A percentile compares a stretch with the other conserved stretches of the same genome.
Evolutionary conservation across 2,329 filamentous ascomycete species (phyloP).

Genomic region (Aspergillus hortae): DNA sequence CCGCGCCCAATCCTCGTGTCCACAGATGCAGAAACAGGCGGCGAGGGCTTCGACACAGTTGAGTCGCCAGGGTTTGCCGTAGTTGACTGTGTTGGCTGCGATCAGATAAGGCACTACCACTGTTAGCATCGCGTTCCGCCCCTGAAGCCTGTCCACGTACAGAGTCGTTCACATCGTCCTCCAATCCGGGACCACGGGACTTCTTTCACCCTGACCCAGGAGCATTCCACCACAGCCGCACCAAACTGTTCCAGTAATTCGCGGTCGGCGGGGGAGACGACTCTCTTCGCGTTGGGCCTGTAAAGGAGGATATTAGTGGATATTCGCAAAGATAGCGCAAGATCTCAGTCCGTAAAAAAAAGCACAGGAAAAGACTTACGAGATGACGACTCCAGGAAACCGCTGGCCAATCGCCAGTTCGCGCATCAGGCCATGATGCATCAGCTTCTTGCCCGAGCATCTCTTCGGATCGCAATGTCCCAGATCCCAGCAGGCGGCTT

Average conservation of each 20-base stretch:
- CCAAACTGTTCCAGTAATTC: slow-evolving; percentile 82
- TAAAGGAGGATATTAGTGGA: too few species aligned
- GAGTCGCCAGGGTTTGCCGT: slow-evolving; percentile 88
- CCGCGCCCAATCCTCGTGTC: slow-evolving; percentile 85
- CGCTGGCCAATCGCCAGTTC: slow-evolving; percentile 89
- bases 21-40: slow-evolving; percentile 89
- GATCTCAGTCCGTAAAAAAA: neutral
- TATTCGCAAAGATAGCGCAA: neutral
- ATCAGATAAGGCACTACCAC: slow-evolving; percentile 78
- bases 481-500: slow-evolving; percentile 96
- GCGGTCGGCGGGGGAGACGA: slow-evolving; percentile 77
- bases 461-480: slow-evolving; percentile 96
- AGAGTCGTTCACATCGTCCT: slow-evolving; percentile 82
- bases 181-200: slow-evolving; percentile 89
- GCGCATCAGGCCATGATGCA: slow-evolving; percentile 89
- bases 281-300: slow-evolving; percentile 79
- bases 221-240: slow-evolving; percentile 94
- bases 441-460: slow-evolving; percentile 92
- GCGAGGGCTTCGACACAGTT: slow-evolving; percentile 96
- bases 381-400: slow-evolving; percentile 87
- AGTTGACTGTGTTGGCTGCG: slow-evolving; percentile 95
- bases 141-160: slow-evolving; percentile 28
- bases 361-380: slow-evolving; percentile 40
- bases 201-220: slow-evolving; percentile 89
- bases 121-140: neutral